These are phyloP conservation scores for Gossypium davidsonii DNA, from an alignment of 441 rosid genomes.

Conservation along the genomic window DNA sequence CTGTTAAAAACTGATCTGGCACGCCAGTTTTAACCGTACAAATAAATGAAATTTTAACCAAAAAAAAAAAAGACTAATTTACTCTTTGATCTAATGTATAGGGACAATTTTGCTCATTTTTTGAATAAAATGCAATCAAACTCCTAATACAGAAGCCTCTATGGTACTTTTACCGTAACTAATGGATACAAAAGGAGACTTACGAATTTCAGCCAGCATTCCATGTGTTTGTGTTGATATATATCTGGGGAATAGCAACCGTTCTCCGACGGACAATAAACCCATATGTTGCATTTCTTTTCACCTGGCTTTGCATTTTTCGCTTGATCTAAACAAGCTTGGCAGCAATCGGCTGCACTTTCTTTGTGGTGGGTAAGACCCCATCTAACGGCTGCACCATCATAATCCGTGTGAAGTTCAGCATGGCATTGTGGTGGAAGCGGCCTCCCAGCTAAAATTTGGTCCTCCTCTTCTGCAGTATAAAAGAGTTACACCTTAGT, in stretches of 20 bases:
- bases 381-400: constrained; percentile 91
- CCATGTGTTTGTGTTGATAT: constrained; percentile 74
- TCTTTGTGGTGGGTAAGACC: constrained; percentile 90
- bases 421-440: constrained; percentile 67
- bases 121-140: too few species aligned
- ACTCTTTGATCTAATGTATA: too few species aligned
- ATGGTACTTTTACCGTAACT: background rate
- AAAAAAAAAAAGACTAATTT: too few species aligned
- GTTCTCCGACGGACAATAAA: constrained; percentile 76
- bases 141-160: too few species aligned
- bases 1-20: too few species aligned
- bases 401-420: constrained; percentile 89
- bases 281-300: constrained; percentile 86
- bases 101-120: too few species aligned
- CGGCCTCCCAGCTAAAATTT: constrained; percentile 78
- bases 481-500: constrained; percentile 15
- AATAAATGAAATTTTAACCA: too few species aligned
- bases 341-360: constrained; percentile 97
- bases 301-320: constrained; percentile 66
- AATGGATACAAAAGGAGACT: constrained; percentile 24
- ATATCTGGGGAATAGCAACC: constrained; percentile 92
- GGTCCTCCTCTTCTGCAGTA: constrained; percentile 56
- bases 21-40: too few species aligned
- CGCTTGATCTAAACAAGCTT: constrained; percentile 91
- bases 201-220: constrained; percentile 98